phyloP scores from a whole-genome alignment of 345 rosid genomes.

The Barbarea vulgaris region DNA sequence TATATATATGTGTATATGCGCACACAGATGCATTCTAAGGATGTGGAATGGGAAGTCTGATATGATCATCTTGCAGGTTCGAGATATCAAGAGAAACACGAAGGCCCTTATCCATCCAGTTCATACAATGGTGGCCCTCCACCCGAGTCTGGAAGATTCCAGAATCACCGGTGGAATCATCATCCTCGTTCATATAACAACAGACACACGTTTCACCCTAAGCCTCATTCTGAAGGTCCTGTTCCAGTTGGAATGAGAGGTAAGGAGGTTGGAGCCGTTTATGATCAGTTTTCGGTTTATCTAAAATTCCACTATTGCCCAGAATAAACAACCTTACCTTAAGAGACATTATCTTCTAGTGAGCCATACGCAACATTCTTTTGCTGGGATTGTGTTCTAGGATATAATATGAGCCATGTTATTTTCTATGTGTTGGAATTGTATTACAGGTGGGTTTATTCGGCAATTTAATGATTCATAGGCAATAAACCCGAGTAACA shows the following conservation, averaged over 20 bases:
- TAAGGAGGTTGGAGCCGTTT: constrained; percentile 18
- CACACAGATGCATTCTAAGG: not conserved
- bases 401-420: not conserved
- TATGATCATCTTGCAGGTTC: constrained; percentile 51
- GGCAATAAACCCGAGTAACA: not conserved
- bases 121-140: constrained; percentile 57
- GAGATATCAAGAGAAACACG: constrained; percentile 55
- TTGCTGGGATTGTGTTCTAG: constrained; percentile 3
- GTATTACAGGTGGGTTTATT: not conserved
- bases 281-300: constrained; percentile 11
- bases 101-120: constrained; percentile 50
- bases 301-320: not conserved
- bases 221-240: constrained; percentile 67
- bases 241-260: constrained; percentile 62
- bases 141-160: constrained; percentile 59
- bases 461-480: not conserved
- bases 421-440: not conserved
- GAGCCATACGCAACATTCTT: not conserved
- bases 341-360: not conserved
- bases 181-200: constrained; percentile 67
- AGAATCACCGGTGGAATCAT: constrained; percentile 65
- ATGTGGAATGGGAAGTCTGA: constrained; percentile 19
- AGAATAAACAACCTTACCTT: not conserved
- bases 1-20: not conserved
- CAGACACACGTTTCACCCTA: constrained; percentile 58